Percentiles rank a stretch among this genome's conserved stretches.
Conservation (phyloP, 2,329 filamentous ascomycete species). For the Fusarium praegraminearum region DNA sequence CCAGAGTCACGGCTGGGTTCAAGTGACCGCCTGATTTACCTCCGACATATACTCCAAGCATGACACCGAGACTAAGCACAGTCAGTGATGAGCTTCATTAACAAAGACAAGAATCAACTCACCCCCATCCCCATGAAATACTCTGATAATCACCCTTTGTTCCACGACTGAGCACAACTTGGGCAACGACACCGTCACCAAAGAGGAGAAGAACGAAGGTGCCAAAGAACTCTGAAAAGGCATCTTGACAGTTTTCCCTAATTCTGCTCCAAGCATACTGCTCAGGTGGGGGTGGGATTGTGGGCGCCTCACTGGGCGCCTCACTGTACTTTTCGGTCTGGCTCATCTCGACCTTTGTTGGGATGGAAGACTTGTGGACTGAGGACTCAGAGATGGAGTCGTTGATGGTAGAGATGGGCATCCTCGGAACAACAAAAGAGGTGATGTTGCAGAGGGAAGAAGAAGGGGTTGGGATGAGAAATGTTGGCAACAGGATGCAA, state of each 20-base stretch:
- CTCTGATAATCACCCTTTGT: conserved; percentile 63
- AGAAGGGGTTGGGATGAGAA: conserved; percentile 1
- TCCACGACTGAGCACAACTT: conserved; percentile 69
- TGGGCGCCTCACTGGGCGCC: conserved; percentile 28
- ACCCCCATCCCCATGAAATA: conserved; percentile 65
- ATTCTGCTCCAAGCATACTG: conserved; percentile 63
- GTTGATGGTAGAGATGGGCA: conserved; percentile 48
- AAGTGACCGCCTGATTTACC: conserved; percentile 76
- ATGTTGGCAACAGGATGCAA: conserved; percentile 20
- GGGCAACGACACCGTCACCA: conserved; percentile 77
- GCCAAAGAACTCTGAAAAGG: conserved; percentile 75
- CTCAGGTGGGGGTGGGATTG: conserved; percentile 39
- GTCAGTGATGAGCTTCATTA: conserved; percentile 2
- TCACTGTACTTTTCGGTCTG: conserved; percentile 43
- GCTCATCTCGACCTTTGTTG: conserved; percentile 52
- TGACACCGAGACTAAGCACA: conserved; percentile 68
- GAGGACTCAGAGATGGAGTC: conserved; percentile 53
- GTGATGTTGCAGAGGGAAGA: conserved; percentile 1
- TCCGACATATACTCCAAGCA: conserved; percentile 76
- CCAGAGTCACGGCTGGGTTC: conserved; percentile 77
- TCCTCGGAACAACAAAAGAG: conserved; percentile 28
- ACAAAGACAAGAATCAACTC: conserved; percentile 41
- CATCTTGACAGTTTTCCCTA: conserved; percentile 65
- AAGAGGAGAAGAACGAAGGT: conserved; percentile 77
- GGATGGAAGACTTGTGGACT: conserved; percentile 49